Evolutionary conservation across 2,329 filamentous ascomycete species (phyloP).

Genomic region (Cladobotryum mycophilum): DNA sequence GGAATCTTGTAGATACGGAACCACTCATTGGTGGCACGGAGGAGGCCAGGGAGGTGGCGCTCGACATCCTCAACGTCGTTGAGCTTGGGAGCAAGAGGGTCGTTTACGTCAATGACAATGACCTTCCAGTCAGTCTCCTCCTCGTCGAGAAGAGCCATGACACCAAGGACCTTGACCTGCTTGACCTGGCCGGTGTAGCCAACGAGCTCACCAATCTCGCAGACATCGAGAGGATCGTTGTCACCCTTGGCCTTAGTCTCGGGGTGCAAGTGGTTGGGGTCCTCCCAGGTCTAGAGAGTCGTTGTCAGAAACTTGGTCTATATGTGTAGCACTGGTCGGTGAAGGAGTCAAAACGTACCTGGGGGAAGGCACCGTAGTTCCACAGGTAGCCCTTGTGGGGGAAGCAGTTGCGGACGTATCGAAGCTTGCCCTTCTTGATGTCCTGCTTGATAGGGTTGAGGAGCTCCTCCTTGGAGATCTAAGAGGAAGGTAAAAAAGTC

Average conservation of each 20-base stretch:
- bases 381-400: conserved; percentile 99
- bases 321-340: no score
- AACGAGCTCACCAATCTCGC: conserved; percentile 98
- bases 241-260: conserved; percentile 99
- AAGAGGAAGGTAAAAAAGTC: conserved; percentile 3
- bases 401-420: conserved; percentile 99
- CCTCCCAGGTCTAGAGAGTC: conserved; percentile 82
- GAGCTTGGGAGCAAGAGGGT: conserved; percentile 91
- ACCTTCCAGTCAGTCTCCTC: conserved; percentile 99
- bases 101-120: conserved; percentile 98
- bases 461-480: conserved; percentile 98
- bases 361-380: conserved; percentile 99
- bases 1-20: conserved; percentile 99
- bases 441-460: conserved; percentile 99
- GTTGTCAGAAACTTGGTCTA: neutral
- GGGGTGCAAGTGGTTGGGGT: conserved; percentile 90
- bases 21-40: conserved; percentile 99
- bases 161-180: conserved; percentile 99
- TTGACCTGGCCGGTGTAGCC: conserved; percentile 95
- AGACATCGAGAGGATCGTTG: conserved; percentile 98
- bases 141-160: conserved; percentile 98
- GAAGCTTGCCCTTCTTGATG: conserved; percentile 98
- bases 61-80: conserved; percentile 99
- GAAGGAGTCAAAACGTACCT: conserved; percentile 50
- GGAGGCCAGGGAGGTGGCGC: conserved; percentile 91